Evolutionary conservation across 2,329 filamentous ascomycete species (phyloP), one percentile per base, ranked within the genome.

Genomic region (Colletotrichum nymphaeae): DNA sequence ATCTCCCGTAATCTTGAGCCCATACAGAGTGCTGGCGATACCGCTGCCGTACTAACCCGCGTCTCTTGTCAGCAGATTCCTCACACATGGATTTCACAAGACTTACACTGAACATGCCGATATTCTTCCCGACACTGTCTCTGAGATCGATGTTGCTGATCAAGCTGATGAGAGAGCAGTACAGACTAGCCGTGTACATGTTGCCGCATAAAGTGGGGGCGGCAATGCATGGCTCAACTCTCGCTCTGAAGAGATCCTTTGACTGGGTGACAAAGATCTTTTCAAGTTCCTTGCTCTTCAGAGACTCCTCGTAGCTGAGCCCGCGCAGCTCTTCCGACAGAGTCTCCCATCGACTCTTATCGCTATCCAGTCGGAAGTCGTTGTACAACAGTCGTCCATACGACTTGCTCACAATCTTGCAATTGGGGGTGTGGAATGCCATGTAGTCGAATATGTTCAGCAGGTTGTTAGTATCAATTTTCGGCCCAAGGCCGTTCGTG

Each of bases 361-460:
- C 37, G 19, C 64, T 22, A 16, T 4, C 16, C n/a, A 22, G 65
- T 35, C 28, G 52, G 56, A 37, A 53, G 56, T 67, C 65, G 56
- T 67, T 60, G 30, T 62, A 67, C 42, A 67, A 14, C 1, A 67
- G 56, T 22, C 65, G 56, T 8, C 65, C 65, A 30, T 67, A 67
- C 4, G 55, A 67, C 22, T 67, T 67, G 42, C 65, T 67, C 1
- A 67, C 65, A 19, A 67, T 56, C 56, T 67, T 67, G 56, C 65
- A 67, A 42, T 67, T 67, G 22, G 65, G 65, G 4, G 65, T 67
- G 4, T 67, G 65, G 42, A 67, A 67, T 0, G 91, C 84, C 81
- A 97, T 84, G 86, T 94, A 94, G 84, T 96, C 94, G 83, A 97
- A 97, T 80, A 93, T 92, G 83, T 96, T 94, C 73, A 97, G 85